Evolutionary conservation across 83 land plant species (phyloP).

Genomic region (Picea mariana): DNA sequence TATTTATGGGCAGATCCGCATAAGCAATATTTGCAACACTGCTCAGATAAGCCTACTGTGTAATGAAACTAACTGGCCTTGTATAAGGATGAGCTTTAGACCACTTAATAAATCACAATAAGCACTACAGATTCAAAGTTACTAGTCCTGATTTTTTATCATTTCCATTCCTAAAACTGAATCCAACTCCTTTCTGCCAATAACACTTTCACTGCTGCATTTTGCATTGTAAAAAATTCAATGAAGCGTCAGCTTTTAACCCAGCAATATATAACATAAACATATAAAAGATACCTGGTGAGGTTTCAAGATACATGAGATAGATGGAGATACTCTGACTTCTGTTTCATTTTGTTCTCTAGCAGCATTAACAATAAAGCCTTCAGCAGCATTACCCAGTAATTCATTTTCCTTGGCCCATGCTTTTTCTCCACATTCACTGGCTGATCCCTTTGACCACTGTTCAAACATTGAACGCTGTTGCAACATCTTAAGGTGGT

Average conservation of each 20-base stretch:
- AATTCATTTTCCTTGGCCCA: slow-evolving; percentile 33
- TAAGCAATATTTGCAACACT: not conserved
- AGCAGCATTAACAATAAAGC: not conserved
- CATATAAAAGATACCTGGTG: slow-evolving; percentile 6
- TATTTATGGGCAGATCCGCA: not conserved
- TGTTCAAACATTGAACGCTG: slow-evolving; percentile 36
- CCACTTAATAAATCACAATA: not conserved
- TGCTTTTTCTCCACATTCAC: slow-evolving; percentile 16
- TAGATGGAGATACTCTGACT: no score
- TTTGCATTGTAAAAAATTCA: not conserved
- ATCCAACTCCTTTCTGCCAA: not conserved
- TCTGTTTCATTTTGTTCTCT: no score
- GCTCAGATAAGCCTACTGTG: not conserved
- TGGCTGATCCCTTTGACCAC: slow-evolving; percentile 12
- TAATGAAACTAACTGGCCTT: not conserved
- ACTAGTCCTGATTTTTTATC: not conserved
- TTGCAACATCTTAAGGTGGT: slow-evolving; percentile 77
- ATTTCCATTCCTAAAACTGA: not conserved
- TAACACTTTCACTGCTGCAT: not conserved
- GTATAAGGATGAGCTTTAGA: not conserved
- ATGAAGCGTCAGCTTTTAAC: not conserved
- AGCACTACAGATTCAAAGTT: not conserved
- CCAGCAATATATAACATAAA: not conserved
- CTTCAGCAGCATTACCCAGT: slow-evolving; percentile 43
- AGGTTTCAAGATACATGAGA: not conserved